phyloP scores from a whole-genome alignment of 2,329 filamentous ascomycete species.

The Clarireedia hainanense region DNA sequence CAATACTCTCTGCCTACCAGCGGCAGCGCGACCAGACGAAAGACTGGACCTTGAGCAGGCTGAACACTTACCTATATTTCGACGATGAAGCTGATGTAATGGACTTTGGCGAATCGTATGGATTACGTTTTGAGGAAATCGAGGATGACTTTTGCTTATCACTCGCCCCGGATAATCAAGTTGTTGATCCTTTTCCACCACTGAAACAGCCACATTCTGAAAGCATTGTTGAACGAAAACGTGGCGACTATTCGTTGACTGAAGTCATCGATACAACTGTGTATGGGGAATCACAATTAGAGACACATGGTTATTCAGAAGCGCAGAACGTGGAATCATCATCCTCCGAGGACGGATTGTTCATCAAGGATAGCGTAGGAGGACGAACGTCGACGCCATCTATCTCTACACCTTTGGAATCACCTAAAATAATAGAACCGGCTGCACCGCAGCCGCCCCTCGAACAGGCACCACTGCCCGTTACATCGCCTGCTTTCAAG shows the following conservation, averaged over 20 bases:
- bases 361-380: constrained; percentile 18
- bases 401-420: not conserved
- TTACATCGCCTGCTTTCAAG: not conserved
- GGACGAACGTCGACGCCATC: not conserved
- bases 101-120: constrained; percentile 53
- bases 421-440: not conserved
- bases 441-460: not conserved
- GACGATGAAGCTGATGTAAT: constrained; percentile 61
- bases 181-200: constrained; percentile 37
- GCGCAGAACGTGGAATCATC: not conserved
- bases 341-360: constrained; percentile 32
- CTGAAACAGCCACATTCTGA: constrained; percentile 49
- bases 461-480: not conserved
- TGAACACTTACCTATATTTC: constrained; percentile 55
- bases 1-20: constrained; percentile 46
- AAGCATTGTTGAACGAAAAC: constrained; percentile 52
- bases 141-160: constrained; percentile 29
- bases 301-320: not conserved
- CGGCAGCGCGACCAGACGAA: constrained; percentile 49
- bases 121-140: constrained; percentile 42
- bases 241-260: constrained; percentile 42
- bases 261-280: constrained; percentile 49
- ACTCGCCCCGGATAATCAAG: constrained; percentile 19
- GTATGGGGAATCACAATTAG: constrained; percentile 32
- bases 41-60: constrained; percentile 48